These are phyloP conservation scores for Macaranga tanarius DNA, from an alignment of 441 rosid genomes.

Conservation along the genomic window DNA sequence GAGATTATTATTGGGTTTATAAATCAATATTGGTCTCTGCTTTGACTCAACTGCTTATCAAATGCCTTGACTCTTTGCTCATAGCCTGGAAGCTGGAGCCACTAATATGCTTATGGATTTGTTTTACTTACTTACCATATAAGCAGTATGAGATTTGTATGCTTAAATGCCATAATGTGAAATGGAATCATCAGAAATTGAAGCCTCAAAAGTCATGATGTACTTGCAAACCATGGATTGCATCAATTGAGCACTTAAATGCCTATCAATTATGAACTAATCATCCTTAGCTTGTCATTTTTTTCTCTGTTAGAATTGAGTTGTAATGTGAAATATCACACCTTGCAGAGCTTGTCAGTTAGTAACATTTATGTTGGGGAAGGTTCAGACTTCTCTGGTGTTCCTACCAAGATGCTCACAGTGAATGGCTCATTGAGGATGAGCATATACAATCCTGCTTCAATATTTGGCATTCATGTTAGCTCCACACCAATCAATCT, in stretches of 20 bases:
- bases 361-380: slow-evolving; percentile 70
- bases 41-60: background rate
- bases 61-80: background rate
- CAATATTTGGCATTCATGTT: slow-evolving; percentile 85
- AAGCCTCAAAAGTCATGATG: no score
- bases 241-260: background rate
- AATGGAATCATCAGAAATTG: no score
- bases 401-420: slow-evolving; percentile 74
- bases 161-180: no score
- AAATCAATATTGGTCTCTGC: background rate
- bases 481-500: slow-evolving; percentile 69
- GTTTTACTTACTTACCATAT: background rate
- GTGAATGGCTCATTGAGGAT: slow-evolving; percentile 66
- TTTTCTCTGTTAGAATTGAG: background rate
- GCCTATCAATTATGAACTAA: background rate
- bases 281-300: background rate
- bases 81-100: background rate
- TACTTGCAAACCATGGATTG: no score
- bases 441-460: slow-evolving; percentile 70
- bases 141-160: background rate
- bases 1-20: no score
- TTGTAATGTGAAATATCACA: slow-evolving; percentile 7
- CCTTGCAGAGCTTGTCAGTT: slow-evolving; percentile 60
- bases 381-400: slow-evolving; percentile 83
- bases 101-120: background rate